Evolutionary conservation across 2,329 filamentous ascomycete species (phyloP).

Genomic region (Curvularia sp.): DNA sequence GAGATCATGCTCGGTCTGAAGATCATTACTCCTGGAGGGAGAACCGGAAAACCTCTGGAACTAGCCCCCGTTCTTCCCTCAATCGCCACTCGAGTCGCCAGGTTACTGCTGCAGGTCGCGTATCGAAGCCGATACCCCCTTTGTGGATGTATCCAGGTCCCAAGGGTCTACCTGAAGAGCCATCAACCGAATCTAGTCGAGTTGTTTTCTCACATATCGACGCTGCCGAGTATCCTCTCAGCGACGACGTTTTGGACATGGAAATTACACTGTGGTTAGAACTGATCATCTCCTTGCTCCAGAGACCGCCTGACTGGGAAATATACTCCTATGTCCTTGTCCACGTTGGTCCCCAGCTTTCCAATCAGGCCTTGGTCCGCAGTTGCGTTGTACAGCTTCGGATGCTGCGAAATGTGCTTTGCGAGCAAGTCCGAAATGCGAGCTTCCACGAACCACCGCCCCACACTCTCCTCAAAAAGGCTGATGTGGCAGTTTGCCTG

Average conservation of each 20-base stretch:
- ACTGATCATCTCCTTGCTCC: slow-evolving; percentile 74
- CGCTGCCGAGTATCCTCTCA: slow-evolving; percentile 41
- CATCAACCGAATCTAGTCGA: slow-evolving; percentile 57
- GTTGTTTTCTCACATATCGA: slow-evolving; percentile 60
- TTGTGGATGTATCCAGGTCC: slow-evolving; percentile 66
- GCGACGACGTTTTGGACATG: slow-evolving; percentile 57
- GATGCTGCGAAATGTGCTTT: slow-evolving; percentile 76
- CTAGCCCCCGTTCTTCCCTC: slow-evolving; percentile 45
- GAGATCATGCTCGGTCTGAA: slow-evolving; percentile 38
- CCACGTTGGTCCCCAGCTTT: slow-evolving; percentile 84
- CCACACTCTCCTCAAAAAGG: slow-evolving; percentile 80
- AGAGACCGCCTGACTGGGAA: slow-evolving; percentile 83
- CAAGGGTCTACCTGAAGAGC: slow-evolving; percentile 62
- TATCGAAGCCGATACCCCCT: slow-evolving; percentile 48
- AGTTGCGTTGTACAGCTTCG: slow-evolving; percentile 77
- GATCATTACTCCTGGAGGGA: slow-evolving; percentile 40
- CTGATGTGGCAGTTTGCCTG: slow-evolving; percentile 86
- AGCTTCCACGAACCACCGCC: slow-evolving; percentile 82
- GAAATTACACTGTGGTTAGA: slow-evolving; percentile 72
- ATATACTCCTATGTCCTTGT: slow-evolving; percentile 89
- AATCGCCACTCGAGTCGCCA: slow-evolving; percentile 40
- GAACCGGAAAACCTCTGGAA: slow-evolving; percentile 41
- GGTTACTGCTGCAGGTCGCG: slow-evolving; percentile 35
- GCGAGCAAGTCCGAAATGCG: slow-evolving; percentile 80
- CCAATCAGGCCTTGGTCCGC: slow-evolving; percentile 85